Evolutionary conservation across 2,329 filamentous ascomycete genomes (phyloP).

Genomic region (Geosmithia flava): DNA sequence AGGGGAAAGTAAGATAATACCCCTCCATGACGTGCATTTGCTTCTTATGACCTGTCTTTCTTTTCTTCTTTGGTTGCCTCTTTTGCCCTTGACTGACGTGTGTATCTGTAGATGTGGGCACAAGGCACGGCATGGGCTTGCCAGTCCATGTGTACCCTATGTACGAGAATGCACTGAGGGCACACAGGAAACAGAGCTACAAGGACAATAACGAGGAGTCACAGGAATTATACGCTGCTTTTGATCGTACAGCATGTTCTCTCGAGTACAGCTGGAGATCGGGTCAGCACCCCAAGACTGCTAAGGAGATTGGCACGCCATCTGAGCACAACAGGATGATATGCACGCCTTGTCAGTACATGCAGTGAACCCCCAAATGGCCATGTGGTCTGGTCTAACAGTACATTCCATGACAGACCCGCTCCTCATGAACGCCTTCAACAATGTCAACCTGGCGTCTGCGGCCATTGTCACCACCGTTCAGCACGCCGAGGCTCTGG

Average conservation of each 20-base stretch:
- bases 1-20: constrained; percentile 7
- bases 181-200: constrained; percentile 38
- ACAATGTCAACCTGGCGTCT: constrained; percentile 51
- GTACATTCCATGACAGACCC: constrained; percentile 35
- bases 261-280: constrained; percentile 47
- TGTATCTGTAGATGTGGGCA: constrained; percentile 34
- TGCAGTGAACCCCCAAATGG: not conserved
- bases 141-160: constrained; percentile 58
- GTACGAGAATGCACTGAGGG: constrained; percentile 53
- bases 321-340: constrained; percentile 53
- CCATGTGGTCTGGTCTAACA: no score
- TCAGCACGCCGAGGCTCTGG: constrained; percentile 38
- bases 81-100: not conserved
- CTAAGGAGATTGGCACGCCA: constrained; percentile 39
- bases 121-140: constrained; percentile 43
- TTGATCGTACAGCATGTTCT: constrained; percentile 40
- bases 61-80: no score
- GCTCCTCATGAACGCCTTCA: constrained; percentile 60
- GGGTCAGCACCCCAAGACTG: constrained; percentile 28
- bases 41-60: no score
- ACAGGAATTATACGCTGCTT: constrained; percentile 45
- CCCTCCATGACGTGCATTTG: no score
- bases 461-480: constrained; percentile 48
- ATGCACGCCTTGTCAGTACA: constrained; percentile 47
- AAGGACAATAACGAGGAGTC: constrained; percentile 46